Evolutionary conservation across 2,329 filamentous ascomycete genomes (phyloP).

Genomic region (Talaromyces piceae): DNA sequence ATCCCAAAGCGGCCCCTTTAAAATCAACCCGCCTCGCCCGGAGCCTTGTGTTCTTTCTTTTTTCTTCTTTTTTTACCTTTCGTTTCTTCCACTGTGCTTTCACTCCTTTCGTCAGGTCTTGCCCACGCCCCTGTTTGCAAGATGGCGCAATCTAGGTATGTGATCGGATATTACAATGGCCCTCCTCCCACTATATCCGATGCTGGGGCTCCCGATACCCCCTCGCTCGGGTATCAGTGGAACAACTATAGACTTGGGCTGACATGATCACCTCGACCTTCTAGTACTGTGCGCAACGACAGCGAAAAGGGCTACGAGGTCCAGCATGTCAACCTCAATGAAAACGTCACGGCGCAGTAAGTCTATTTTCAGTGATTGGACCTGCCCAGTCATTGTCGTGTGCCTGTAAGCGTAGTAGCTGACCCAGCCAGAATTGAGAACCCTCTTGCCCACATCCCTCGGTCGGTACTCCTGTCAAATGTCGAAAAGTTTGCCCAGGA

Average conservation of each 20-base stretch:
- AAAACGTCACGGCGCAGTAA: conserved; percentile 21
- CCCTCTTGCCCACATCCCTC: conserved; percentile 36
- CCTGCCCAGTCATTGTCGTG: background rate
- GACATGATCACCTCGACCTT: background rate
- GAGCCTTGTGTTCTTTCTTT: background rate
- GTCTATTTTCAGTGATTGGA: background rate
- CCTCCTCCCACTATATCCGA: no score
- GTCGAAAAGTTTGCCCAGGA: conserved; percentile 38
- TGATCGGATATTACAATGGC: no score
- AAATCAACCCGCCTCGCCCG: background rate
- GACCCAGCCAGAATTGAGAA: conserved; percentile 36
- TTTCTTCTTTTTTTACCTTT: background rate
- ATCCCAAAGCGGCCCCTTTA: background rate
- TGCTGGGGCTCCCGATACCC: background rate
- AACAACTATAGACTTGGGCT: no score
- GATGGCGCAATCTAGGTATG: background rate
- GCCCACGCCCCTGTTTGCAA: background rate
- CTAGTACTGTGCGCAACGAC: background rate
- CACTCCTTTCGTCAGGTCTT: background rate
- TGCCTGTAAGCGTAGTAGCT: background rate
- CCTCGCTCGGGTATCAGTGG: background rate
- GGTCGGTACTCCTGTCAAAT: conserved; percentile 30
- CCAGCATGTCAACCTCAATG: conserved; percentile 17
- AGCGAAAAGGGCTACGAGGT: background rate
- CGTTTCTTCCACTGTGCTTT: no score